phyloP scores from a whole-genome alignment of 305 asterid species.

The Solanum hybrid region DNA sequence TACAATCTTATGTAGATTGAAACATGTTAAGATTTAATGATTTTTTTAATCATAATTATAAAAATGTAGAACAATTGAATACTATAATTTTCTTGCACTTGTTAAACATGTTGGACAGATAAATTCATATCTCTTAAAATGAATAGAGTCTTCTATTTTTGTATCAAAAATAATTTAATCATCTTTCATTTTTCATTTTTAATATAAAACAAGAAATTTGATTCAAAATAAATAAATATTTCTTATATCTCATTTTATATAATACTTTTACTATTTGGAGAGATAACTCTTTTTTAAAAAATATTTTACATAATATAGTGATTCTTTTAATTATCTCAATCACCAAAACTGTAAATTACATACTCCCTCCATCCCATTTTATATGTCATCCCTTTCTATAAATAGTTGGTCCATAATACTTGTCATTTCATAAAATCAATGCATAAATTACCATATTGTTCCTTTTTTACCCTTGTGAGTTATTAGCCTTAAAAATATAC shows the following conservation, averaged over 20 bases:
- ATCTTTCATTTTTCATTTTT: not conserved
- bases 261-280: not conserved
- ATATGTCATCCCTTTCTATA: too few species aligned
- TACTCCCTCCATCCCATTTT: too few species aligned
- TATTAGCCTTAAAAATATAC: too few species aligned
- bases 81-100: not conserved
- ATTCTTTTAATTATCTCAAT: not conserved
- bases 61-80: not conserved
- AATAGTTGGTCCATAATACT: too few species aligned
- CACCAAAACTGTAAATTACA: not conserved
- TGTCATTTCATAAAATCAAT: too few species aligned
- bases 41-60: not conserved
- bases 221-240: not conserved
- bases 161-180: not conserved
- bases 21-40: not conserved
- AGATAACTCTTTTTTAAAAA: not conserved
- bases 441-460: too few species aligned
- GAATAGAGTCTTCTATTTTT: not conserved
- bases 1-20: not conserved
- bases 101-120: not conserved
- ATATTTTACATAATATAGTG: not conserved
- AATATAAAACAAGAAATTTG: not conserved
- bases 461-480: too few species aligned
- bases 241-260: not conserved
- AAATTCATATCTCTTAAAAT: not conserved